These are phyloP conservation scores for Ceratocystis albifundus DNA, from an alignment of 2,329 filamentous ascomycete species.

Conservation along the genomic window DNA sequence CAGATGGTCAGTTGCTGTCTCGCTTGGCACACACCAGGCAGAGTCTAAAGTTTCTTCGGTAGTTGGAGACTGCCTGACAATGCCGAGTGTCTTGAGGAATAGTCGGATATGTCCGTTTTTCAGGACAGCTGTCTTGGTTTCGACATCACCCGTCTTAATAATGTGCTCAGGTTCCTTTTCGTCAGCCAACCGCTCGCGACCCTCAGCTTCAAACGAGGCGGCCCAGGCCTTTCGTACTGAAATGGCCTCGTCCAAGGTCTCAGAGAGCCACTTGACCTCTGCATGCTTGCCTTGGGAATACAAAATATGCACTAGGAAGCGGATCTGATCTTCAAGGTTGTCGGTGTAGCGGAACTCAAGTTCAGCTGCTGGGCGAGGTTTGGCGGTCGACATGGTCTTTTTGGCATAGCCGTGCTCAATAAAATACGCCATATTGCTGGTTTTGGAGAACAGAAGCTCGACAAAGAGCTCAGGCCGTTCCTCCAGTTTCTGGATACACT, in stretches of 20 bases:
- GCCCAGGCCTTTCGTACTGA: slow-evolving; percentile 69
- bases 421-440: slow-evolving; percentile 69
- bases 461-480: slow-evolving; percentile 75
- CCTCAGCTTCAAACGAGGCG: slow-evolving; percentile 51
- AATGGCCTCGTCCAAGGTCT: slow-evolving; percentile 54
- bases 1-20: slow-evolving; percentile 52
- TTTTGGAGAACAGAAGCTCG: slow-evolving; percentile 92
- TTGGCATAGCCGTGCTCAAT: slow-evolving; percentile 81
- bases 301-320: slow-evolving; percentile 66
- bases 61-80: slow-evolving; percentile 45
- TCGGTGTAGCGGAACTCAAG: slow-evolving; percentile 68
- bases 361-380: slow-evolving; percentile 61
- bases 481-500: slow-evolving; percentile 71
- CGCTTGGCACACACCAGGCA: slow-evolving; percentile 63
- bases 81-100: slow-evolving; percentile 64
- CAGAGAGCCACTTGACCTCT: slow-evolving; percentile 71
- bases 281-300: slow-evolving; percentile 68
- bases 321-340: slow-evolving; percentile 59
- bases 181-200: slow-evolving; percentile 23
- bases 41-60: slow-evolving; percentile 63
- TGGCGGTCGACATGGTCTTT: slow-evolving; percentile 51
- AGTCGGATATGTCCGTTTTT: slow-evolving; percentile 81
- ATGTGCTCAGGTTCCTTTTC: slow-evolving; percentile 28
- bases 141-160: slow-evolving; percentile 53
- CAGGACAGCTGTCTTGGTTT: slow-evolving; percentile 63